Percentiles rank a stretch among this genome's conserved stretches.
These are phyloP conservation scores for Aspergillus biplanus DNA, from an alignment of 495 filamentous ascomycete genomes.

Conservation along the genomic window DNA sequence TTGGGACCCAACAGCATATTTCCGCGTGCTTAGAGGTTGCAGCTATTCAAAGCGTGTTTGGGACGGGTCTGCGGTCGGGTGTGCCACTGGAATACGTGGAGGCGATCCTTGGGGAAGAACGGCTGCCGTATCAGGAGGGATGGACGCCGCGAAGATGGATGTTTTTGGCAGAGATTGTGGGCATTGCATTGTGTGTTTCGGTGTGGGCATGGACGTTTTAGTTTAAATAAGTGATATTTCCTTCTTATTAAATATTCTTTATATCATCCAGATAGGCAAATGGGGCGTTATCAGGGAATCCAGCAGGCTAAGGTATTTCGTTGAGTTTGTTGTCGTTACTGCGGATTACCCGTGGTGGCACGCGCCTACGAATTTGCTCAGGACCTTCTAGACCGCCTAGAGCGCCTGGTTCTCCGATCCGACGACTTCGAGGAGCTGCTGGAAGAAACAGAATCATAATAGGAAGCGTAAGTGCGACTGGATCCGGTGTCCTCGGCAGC, in stretches of 20 bases:
- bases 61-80: slow-evolving; percentile 9
- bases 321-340: too few species aligned
- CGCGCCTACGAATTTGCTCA: too few species aligned
- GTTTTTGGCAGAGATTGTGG: slow-evolving; percentile 13
- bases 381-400: neutral
- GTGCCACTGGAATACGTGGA: slow-evolving; percentile 21
- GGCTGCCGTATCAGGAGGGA: slow-evolving; percentile 24
- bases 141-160: slow-evolving; percentile 22
- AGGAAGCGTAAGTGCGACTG: neutral
- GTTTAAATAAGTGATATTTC: neutral
- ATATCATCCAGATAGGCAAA: neutral
- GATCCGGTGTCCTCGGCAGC: neutral
- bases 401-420: neutral
- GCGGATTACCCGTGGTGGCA: too few species aligned
- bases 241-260: neutral
- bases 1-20: slow-evolving; percentile 14
- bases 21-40: slow-evolving; percentile 21
- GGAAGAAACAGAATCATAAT: too few species aligned
- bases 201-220: slow-evolving; percentile 18
- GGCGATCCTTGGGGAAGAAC: slow-evolving; percentile 25
- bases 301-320: too few species aligned
- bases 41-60: slow-evolving; percentile 18
- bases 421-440: too few species aligned
- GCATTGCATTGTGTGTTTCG: slow-evolving; percentile 16
- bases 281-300: too few species aligned